These are phyloP conservation scores for Boletus rubropictus DNA, from an alignment of 768 basidiomycete genomes.

Conservation along the genomic window DNA sequence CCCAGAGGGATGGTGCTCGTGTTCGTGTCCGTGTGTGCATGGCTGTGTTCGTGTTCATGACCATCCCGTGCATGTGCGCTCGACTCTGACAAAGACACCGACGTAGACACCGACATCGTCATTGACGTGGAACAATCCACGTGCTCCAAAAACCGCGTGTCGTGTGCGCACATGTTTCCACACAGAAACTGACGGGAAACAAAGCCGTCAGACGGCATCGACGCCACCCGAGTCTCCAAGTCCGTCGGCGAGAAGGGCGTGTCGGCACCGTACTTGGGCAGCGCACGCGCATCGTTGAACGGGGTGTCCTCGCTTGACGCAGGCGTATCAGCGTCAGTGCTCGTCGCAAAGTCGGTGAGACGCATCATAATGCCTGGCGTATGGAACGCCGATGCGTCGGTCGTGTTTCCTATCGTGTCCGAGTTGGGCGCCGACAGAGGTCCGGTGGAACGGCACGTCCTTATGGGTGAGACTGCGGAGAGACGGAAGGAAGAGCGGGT, in stretches of 20 bases:
- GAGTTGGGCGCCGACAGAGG: background rate
- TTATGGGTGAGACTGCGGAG: slow-evolving; percentile 17
- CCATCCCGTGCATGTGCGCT: background rate
- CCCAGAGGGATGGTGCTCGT: slow-evolving; percentile 9
- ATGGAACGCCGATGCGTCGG: slow-evolving; percentile 1
- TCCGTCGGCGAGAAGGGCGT: slow-evolving; percentile 8
- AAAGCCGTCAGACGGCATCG: slow-evolving; percentile 9
- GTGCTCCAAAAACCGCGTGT: slow-evolving; percentile 24
- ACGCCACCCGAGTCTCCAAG: slow-evolving; percentile 3
- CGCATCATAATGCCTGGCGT: slow-evolving; percentile 14
- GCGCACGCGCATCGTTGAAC: slow-evolving; percentile 15
- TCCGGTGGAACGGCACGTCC: background rate
- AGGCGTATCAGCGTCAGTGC: slow-evolving; percentile 7
- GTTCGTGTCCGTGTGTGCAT: background rate
- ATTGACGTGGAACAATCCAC: slow-evolving; percentile 11
- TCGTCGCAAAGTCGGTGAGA: slow-evolving; percentile 14
- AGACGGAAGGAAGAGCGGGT: slow-evolving; percentile 20
- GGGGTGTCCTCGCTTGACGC: slow-evolving; percentile 14
- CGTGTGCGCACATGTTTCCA: background rate
- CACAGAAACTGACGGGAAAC: background rate
- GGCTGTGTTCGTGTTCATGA: background rate
- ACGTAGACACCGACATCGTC: slow-evolving; percentile 8
- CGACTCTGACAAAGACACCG: slow-evolving; percentile 9
- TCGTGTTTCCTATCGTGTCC: background rate
- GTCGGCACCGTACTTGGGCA: slow-evolving; percentile 16